Evolutionary conservation across 208 protist genomes (phyloP).

Genomic region (Perkinsela sp.): DNA sequence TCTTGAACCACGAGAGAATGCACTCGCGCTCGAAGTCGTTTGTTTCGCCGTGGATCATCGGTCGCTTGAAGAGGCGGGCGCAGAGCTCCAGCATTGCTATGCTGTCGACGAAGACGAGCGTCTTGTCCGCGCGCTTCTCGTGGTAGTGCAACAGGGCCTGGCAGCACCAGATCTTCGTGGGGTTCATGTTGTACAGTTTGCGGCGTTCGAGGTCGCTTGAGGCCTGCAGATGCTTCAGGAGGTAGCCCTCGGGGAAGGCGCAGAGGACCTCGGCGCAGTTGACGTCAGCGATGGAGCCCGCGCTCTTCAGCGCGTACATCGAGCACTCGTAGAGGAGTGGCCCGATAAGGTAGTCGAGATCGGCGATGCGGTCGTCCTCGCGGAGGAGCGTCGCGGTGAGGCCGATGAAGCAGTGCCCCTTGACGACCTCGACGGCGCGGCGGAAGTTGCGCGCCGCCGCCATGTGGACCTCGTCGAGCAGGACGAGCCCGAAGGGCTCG

Average conservation of each 20-base stretch:
- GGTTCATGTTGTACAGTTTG: slow-evolving; percentile 37
- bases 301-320: slow-evolving; percentile 80
- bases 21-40: slow-evolving; percentile 58
- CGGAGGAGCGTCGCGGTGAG: slow-evolving; percentile 80
- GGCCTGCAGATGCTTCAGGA: slow-evolving; percentile 42
- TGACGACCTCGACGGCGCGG: slow-evolving; percentile 57
- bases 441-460: slow-evolving; percentile 82
- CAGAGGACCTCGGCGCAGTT: slow-evolving; percentile 90
- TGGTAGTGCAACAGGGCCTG: slow-evolving; percentile 75
- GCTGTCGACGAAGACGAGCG: slow-evolving; percentile 96
- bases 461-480: slow-evolving; percentile 86
- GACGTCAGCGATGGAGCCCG: slow-evolving; percentile 85
- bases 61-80: slow-evolving; percentile 35
- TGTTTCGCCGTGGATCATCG: slow-evolving; percentile 79
- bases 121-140: slow-evolving; percentile 72
- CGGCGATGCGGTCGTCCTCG: slow-evolving; percentile 89
- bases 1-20: slow-evolving; percentile 75
- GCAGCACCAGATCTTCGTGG: slow-evolving; percentile 59
- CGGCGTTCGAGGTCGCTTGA: slow-evolving; percentile 7
- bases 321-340: slow-evolving; percentile 97
- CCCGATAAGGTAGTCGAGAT: slow-evolving; percentile 93
- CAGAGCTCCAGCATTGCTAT: slow-evolving; percentile 80
- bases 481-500: slow-evolving; percentile 24
- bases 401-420: slow-evolving; percentile 86
- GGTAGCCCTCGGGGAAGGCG: slow-evolving; percentile 84